These are phyloP conservation scores for Keithomyces neogunnii DNA, from an alignment of 2,329 filamentous ascomycete species.

Conservation along the genomic window DNA sequence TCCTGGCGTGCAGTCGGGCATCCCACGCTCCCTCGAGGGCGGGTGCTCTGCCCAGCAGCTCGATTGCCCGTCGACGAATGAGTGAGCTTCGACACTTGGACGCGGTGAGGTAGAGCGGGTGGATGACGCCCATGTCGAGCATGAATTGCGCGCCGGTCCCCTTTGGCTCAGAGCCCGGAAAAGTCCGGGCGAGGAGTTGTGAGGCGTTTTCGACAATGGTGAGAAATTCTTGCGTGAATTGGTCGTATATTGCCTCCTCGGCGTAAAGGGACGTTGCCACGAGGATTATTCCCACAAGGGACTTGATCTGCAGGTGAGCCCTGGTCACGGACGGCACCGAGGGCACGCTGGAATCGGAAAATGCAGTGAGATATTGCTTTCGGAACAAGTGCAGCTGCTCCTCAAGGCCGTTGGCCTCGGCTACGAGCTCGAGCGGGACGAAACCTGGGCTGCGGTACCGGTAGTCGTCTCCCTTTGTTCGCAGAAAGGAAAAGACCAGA, in stretches of 20 bases:
- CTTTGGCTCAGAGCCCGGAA: neutral
- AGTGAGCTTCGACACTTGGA: constrained; percentile 10
- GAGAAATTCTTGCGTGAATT: constrained; percentile 6
- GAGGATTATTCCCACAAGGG: constrained; percentile 6
- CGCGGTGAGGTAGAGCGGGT: constrained; percentile 10
- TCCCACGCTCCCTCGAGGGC: constrained; percentile 9
- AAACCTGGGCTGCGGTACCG: constrained; percentile 4
- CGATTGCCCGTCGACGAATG: constrained; percentile 8
- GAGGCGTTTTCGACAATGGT: constrained; percentile 7
- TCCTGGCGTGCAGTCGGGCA: constrained; percentile 3
- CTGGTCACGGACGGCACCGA: constrained; percentile 3
- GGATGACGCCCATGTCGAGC: constrained; percentile 10
- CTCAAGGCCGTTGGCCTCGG: constrained; percentile 6
- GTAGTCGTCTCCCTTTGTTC: constrained; percentile 6
- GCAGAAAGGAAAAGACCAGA: constrained; percentile 7
- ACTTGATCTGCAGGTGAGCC: constrained; percentile 8
- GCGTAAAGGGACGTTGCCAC: constrained; percentile 7
- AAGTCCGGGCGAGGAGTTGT: neutral
- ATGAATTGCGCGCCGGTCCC: constrained; percentile 1
- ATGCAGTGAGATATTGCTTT: neutral
- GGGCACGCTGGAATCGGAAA: neutral
- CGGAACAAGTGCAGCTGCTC: constrained; percentile 4
- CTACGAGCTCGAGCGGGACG: constrained; percentile 3
- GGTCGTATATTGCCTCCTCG: constrained; percentile 9
- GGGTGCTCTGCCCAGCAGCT: constrained; percentile 3